phyloP scores from a whole-genome alignment of 2,329 filamentous ascomycete genomes.

The Phyllosticta paracitricarpa region DNA sequence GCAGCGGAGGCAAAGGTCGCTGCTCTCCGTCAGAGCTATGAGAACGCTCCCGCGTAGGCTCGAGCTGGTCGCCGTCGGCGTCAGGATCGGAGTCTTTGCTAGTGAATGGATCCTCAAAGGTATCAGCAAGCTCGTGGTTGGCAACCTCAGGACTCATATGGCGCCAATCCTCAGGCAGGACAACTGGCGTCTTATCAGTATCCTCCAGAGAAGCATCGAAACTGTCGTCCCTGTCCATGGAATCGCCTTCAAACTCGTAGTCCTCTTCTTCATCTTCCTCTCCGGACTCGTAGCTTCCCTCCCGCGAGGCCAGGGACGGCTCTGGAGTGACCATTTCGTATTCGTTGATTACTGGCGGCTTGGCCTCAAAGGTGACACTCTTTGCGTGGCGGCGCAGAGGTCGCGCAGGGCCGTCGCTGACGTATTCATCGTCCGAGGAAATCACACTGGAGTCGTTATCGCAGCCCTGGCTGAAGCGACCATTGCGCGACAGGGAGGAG shows the following conservation, averaged over 20 bases:
- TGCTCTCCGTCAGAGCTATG: slow-evolving; percentile 69
- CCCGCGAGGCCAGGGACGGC: slow-evolving; percentile 83
- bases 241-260: slow-evolving; percentile 49
- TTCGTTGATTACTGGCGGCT: slow-evolving; percentile 89
- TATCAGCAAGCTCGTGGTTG: slow-evolving; percentile 43
- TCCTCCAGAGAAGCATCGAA: slow-evolving; percentile 94
- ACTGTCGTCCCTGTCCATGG: slow-evolving; percentile 66
- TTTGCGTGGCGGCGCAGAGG: slow-evolving; percentile 80
- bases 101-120: slow-evolving; percentile 54
- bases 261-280: slow-evolving; percentile 67
- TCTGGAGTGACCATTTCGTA: slow-evolving; percentile 98
- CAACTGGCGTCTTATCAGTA: slow-evolving; percentile 92
- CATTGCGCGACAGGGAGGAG: slow-evolving; percentile 67
- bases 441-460: slow-evolving; percentile 26
- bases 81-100: slow-evolving; percentile 27
- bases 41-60: slow-evolving; percentile 53
- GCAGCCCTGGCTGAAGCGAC: slow-evolving; percentile 38
- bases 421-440: slow-evolving; percentile 44
- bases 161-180: slow-evolving; percentile 94
- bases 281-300: slow-evolving; percentile 81
- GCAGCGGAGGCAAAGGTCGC: slow-evolving; percentile 77
- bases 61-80: slow-evolving; percentile 31
- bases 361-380: slow-evolving; percentile 93
- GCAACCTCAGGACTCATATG: slow-evolving; percentile 58
- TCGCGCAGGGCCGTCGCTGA: slow-evolving; percentile 43